These are phyloP conservation scores for Lachancea dasiensis DNA, from an alignment of 805 yeast species.

Conservation along the genomic window DNA sequence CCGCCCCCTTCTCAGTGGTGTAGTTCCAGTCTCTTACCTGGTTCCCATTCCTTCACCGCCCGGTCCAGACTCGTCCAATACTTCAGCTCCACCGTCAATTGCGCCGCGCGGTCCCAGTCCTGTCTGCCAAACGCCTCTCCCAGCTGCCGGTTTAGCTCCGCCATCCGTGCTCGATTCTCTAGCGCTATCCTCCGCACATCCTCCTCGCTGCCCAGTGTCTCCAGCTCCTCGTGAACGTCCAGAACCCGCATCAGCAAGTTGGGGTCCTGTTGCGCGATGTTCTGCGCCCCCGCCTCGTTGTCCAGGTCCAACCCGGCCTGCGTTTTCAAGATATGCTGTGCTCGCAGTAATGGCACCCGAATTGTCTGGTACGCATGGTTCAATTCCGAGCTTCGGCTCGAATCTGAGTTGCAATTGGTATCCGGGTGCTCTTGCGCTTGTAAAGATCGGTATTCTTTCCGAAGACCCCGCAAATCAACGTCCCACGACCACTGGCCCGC, in stretches of 20 bases:
- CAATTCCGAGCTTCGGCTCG: slow-evolving; percentile 43
- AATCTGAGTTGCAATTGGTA: slow-evolving; percentile 31
- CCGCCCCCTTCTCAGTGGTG: slow-evolving; percentile 45
- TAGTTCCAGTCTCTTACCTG: slow-evolving; percentile 57
- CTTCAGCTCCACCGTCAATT: slow-evolving; percentile 64
- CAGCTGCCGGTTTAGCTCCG: slow-evolving; percentile 40
- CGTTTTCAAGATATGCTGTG: slow-evolving; percentile 49
- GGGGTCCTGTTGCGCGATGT: slow-evolving; percentile 43
- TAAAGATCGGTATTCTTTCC: slow-evolving; percentile 67
- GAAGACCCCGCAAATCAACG: slow-evolving; percentile 48
- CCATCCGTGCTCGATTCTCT: slow-evolving; percentile 55
- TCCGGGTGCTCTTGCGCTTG: slow-evolving; percentile 86
- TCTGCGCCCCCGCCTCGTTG: slow-evolving; percentile 49
- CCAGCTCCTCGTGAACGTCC: slow-evolving; percentile 80
- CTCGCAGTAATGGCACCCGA: slow-evolving; percentile 61
- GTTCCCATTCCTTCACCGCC: slow-evolving; percentile 74
- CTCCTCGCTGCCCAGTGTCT: slow-evolving; percentile 50
- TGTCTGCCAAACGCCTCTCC: slow-evolving; percentile 39
- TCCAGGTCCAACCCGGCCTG: slow-evolving; percentile 48
- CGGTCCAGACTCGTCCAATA: slow-evolving; percentile 78
- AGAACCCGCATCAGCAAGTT: slow-evolving; percentile 66
- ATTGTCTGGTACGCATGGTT: slow-evolving; percentile 76
- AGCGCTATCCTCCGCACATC: slow-evolving; percentile 49
- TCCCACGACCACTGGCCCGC: slow-evolving; percentile 62
- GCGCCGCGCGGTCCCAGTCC: slow-evolving; percentile 56